Conservation (phyloP, 768 basidiomycete genomes). For the Tulasnella sp. region DNA sequence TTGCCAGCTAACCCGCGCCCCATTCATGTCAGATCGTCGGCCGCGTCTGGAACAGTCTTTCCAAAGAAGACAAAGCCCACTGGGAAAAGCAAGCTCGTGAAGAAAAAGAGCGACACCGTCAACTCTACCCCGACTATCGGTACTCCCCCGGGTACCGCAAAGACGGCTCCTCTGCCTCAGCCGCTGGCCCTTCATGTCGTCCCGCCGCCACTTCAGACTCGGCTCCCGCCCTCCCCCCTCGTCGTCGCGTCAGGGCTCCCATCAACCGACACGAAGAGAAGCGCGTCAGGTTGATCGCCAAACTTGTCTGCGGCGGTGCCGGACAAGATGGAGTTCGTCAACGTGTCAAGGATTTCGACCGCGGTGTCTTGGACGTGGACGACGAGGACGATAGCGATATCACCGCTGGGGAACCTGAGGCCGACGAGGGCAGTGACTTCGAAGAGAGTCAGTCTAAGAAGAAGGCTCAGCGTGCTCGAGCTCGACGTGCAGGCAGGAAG, state of each 20-base stretch:
- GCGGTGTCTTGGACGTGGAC: not conserved
- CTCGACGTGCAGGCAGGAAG: not conserved
- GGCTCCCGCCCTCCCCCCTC: not conserved
- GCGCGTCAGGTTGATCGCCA: not conserved
- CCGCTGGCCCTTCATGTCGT: no score
- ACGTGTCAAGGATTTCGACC: not conserved
- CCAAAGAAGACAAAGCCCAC: conserved; percentile 22
- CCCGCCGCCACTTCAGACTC: no score
- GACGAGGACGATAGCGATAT: not conserved
- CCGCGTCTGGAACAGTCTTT: conserved; percentile 34
- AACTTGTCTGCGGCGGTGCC: not conserved
- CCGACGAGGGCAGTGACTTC: conserved; percentile 9
- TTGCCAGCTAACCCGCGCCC: no score
- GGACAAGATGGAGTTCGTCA: not conserved
- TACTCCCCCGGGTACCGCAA: conserved; percentile 10
- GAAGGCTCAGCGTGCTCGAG: not conserved
- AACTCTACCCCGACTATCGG: conserved; percentile 20
- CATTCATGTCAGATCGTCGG: conserved; percentile 27
- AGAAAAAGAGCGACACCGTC: conserved; percentile 18
- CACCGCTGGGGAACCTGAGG: not conserved
- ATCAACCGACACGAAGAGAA: not conserved
- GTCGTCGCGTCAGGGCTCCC: not conserved
- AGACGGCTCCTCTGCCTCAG: not conserved
- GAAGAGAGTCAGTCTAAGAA: conserved; percentile 7
- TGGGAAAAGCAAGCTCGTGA: conserved; percentile 26